Base-by-base conservation (phyloP, 208 protist species). In the Jaenimonas drosophilae region DNA sequence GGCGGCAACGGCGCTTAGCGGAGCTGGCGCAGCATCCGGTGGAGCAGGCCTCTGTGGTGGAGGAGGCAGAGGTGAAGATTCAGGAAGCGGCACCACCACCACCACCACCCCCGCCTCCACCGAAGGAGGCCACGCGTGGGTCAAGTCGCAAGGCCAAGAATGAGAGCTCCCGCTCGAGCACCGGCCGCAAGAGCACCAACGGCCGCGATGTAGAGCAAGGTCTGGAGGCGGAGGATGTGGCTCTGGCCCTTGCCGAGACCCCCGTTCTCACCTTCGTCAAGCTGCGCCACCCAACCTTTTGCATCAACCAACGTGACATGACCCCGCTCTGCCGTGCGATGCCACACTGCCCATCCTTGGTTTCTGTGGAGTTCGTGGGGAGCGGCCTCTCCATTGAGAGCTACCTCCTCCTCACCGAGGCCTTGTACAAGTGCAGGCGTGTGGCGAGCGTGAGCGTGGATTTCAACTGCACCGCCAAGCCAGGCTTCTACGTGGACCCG, bases 281-380 rank as follows among this genome's bases (percentile, higher is more conserved):
- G 16, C 56, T 94, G 43, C 82, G 77, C 21, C 60, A 85, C 45
- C 65, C 81, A 1, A 68, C 64, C 23, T 89, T 86, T 54, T 91
- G 79, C 50, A 44, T 94, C n/a, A 88, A 92, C 39, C 61, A 79
- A 46, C 79, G 81, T 4, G 87, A 94, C 68, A 85, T 91, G 54
- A 76, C 63, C 23, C 82, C 87, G 21, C 59, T 94, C 24, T 71
- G 62, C 41, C 70, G 70, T 27, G 78, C 82, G 14, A 91, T 94
- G 9, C 75, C 81, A 29, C 66, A 90, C 70, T 94, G 87, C 65
- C 43, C 58, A 1, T 75, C 80, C 21, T 70, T 94, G 39, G 60
- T 88, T 4, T 68, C 73, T 3, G 66, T 90, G 36, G 68, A 84
- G 64, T 59, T 94, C 28, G 64, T 78, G 19, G 81, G 87, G 3